A percentile compares a stretch with the other conserved stretches of the same genome.
These are phyloP conservation scores for Brassica rapa DNA, from an alignment of 345 rosid species.

Conservation along the genomic window DNA sequence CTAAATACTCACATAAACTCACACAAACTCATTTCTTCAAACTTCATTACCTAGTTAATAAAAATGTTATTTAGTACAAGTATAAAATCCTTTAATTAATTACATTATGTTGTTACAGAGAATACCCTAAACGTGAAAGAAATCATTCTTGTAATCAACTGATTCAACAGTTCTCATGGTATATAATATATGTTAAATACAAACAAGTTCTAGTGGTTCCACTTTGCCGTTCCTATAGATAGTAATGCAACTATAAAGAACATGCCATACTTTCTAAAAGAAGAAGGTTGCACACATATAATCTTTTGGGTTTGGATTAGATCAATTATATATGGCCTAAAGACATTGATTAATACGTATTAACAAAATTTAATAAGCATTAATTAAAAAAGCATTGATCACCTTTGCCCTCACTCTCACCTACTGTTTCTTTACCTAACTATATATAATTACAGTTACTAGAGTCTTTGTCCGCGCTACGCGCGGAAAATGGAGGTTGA, in stretches of 20 bases:
- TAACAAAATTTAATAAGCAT: neutral
- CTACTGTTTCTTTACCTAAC: slow-evolving; percentile 20
- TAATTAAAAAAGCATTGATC: slow-evolving; percentile 15
- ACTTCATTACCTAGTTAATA: neutral
- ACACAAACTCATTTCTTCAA: neutral
- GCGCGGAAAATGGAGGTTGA: no score
- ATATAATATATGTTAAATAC: neutral
- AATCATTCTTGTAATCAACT: neutral
- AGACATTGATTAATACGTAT: slow-evolving; percentile 33
- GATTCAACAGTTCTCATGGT: neutral
- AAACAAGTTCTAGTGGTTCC: slow-evolving; percentile 1
- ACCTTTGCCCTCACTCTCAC: slow-evolving; percentile 17
- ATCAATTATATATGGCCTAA: slow-evolving; percentile 23
- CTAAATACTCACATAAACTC: neutral
- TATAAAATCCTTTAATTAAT: neutral
- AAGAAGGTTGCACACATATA: slow-evolving; percentile 27
- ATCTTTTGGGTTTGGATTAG: slow-evolving; percentile 7
- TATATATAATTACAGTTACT: neutral
- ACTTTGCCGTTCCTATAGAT: slow-evolving; percentile 27
- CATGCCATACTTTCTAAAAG: slow-evolving; percentile 21
- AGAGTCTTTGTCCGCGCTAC: no score
- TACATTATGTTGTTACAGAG: neutral
- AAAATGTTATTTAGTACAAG: neutral
- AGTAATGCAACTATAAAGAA: slow-evolving; percentile 4
- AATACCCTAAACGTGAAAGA: neutral